These are phyloP conservation scores for Tuctoria greenei DNA, from an alignment of 176 grass and related monocot species.

Conservation along the genomic window DNA sequence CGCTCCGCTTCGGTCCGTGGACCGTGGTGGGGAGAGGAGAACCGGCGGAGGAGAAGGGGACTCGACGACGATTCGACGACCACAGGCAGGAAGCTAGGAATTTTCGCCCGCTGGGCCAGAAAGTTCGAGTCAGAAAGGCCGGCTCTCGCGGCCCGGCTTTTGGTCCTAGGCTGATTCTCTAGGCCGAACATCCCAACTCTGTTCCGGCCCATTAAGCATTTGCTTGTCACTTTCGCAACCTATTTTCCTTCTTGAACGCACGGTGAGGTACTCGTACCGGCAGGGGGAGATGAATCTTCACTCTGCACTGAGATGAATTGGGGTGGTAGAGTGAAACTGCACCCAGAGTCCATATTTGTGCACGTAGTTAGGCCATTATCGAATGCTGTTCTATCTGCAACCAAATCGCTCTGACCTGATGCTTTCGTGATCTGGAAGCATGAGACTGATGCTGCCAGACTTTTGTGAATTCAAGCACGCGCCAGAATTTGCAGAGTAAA, in stretches of 20 bases:
- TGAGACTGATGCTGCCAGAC: neutral
- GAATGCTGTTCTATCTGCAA: constrained; percentile 27
- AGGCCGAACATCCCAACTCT: no score
- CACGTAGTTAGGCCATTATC: constrained; percentile 51
- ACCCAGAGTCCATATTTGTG: constrained; percentile 32
- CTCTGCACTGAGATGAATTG: no score
- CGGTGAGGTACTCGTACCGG: no score
- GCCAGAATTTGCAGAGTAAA: neutral
- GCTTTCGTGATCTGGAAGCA: constrained; percentile 43
- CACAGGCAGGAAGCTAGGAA: neutral
- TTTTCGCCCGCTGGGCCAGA: neutral
- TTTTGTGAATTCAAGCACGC: neutral
- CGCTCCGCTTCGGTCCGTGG: no score
- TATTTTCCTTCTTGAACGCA: no score
- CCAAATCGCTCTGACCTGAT: constrained; percentile 28
- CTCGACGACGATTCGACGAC: neutral
- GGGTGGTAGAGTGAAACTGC: constrained; percentile 55
- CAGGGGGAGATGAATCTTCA: no score
- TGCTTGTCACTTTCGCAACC: no score
- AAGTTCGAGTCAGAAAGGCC: neutral
- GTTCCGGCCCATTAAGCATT: no score
- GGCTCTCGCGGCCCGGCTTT: no score
- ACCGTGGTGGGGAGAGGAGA: neutral
- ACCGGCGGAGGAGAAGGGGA: neutral
- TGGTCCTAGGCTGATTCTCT: no score